Conservation (phyloP, 73 alveolate genomes). For the Tetrahymena borealis region DNA sequence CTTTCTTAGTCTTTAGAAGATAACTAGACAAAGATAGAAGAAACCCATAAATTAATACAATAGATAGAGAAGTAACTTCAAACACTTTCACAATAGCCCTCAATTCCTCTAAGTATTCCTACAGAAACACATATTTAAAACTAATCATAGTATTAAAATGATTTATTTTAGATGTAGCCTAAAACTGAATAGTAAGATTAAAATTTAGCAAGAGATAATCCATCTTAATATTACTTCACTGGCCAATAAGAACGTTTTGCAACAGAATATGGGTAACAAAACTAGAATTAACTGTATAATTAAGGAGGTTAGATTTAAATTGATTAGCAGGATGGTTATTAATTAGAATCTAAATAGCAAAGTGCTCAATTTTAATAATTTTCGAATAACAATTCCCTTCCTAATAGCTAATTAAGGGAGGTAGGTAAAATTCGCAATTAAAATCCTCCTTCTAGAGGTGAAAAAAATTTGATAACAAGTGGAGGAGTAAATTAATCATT, state of each 20-base stretch:
- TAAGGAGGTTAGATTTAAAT: not conserved
- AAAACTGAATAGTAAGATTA: too few species aligned
- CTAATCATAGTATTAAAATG: not conserved
- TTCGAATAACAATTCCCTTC: not conserved
- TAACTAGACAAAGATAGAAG: not conserved
- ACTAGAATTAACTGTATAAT: not conserved
- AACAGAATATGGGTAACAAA: not conserved
- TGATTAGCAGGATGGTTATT: not conserved
- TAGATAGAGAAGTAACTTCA: not conserved
- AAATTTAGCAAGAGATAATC: too few species aligned
- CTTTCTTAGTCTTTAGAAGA: not conserved
- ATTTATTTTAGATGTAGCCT: not conserved
- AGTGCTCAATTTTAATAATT: not conserved
- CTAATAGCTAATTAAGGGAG: not conserved
- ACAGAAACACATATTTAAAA: too few species aligned
- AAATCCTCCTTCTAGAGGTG: not conserved
- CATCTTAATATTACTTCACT: too few species aligned
- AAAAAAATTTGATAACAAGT: not conserved
- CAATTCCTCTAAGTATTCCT: not conserved
- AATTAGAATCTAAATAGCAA: not conserved
- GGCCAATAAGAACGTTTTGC: not conserved
- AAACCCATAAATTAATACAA: not conserved
- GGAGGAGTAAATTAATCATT: not conserved
- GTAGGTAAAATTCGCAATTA: not conserved
- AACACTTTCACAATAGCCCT: not conserved